These are phyloP conservation scores for Conringia planisiliqua DNA, from an alignment of 345 rosid species.

Conservation along the genomic window DNA sequence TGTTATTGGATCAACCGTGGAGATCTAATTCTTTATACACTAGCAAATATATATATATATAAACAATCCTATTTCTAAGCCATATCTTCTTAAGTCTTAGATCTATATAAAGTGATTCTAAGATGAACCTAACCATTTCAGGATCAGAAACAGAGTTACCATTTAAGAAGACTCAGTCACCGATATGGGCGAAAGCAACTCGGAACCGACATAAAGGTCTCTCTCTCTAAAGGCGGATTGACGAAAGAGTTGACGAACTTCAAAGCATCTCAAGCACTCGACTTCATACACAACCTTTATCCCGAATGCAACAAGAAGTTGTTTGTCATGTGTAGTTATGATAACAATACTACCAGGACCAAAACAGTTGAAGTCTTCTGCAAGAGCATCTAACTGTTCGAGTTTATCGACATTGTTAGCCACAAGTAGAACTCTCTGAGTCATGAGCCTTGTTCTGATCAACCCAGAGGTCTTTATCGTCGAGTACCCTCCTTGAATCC, in stretches of 20 bases:
- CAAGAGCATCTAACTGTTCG: constrained; percentile 26
- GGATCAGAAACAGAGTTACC: constrained; percentile 9
- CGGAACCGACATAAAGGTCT: constrained; percentile 3
- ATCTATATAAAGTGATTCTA: neutral
- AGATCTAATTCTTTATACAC: neutral
- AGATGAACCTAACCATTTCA: neutral
- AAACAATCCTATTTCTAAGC: neutral
- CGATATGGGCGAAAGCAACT: neutral
- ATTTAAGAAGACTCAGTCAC: constrained; percentile 18
- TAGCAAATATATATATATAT: neutral
- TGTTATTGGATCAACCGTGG: neutral
- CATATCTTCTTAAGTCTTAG: neutral
- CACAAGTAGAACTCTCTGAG: constrained; percentile 22
- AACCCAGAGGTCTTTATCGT: neutral
- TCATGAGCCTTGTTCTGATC: constrained; percentile 3
- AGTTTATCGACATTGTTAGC: neutral
- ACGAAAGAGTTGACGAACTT: constrained; percentile 17
- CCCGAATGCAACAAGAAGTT: neutral
- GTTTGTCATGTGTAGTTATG: constrained; percentile 28
- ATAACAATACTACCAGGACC: constrained; percentile 30
- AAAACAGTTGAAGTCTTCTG: constrained; percentile 10
- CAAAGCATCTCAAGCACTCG: neutral
- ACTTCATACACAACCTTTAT: constrained; percentile 22
- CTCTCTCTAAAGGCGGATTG: constrained; percentile 1
- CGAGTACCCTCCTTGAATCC: neutral